A percentile compares a stretch with the other conserved stretches of the same genome.
phyloP scores from a whole-genome alignment of 805 yeast genomes.

The Saturnispora besseyi region DNA sequence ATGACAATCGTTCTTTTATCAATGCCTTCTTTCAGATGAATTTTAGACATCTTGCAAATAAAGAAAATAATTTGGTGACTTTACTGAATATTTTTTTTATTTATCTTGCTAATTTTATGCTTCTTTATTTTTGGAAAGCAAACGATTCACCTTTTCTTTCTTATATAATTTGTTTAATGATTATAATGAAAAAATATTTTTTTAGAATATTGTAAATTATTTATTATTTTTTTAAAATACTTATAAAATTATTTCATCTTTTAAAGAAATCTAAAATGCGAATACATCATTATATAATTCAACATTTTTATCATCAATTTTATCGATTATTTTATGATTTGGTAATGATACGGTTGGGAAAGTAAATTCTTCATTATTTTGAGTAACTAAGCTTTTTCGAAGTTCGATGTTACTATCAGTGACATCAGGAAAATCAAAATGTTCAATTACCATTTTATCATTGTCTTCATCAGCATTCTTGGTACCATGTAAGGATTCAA shows the following conservation, averaged over 20 bases:
- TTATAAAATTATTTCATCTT: background rate
- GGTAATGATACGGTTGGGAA: constrained; percentile 3
- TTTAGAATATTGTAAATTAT: background rate
- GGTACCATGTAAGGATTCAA: background rate
- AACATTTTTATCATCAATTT: constrained; percentile 2
- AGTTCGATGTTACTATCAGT: constrained; percentile 1
- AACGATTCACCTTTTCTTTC: too few relatives aligned
- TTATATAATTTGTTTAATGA: too few relatives aligned
- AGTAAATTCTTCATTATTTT: background rate
- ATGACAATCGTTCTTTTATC: too few relatives aligned
- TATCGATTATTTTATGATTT: background rate
- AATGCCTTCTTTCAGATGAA: too few relatives aligned
- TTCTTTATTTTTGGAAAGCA: too few relatives aligned
- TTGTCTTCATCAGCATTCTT: background rate
- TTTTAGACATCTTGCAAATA: too few relatives aligned
- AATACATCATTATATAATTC: constrained; percentile 2
- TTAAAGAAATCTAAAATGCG: background rate
- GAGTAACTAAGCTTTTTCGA: background rate
- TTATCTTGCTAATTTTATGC: too few relatives aligned
- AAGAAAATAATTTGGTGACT: too few relatives aligned
- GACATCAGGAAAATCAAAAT: constrained; percentile 9
- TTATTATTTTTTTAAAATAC: background rate
- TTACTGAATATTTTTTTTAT: too few relatives aligned
- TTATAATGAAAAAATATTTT: too few relatives aligned
- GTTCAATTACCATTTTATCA: background rate